Base-by-base conservation (phyloP, 306 rosid genomes). In the Inga oerstediana region DNA sequence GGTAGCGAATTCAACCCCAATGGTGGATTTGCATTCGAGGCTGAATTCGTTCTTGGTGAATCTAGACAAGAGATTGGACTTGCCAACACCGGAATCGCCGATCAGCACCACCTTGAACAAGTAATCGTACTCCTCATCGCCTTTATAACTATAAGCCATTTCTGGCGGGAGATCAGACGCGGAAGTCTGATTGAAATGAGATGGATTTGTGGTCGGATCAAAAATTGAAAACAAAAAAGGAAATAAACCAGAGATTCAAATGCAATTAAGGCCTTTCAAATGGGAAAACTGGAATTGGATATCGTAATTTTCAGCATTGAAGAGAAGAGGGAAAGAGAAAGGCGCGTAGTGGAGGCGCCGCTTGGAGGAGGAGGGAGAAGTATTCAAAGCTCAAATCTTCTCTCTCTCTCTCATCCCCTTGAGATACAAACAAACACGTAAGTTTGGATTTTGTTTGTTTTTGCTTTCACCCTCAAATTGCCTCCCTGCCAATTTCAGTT, bases 51-150 rank as follows among this genome's bases (percentile, higher is more conserved):
- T 93, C 66, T 89, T 88, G 10, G 97, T 90, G 82, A 93, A 93
- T 76, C 97, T 91, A 73, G 97, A 93, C 84, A 93, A 84, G 10
- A 93, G 94, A 64, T 93, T 93, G 43, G 97, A 91, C 73, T 93
- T 93, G 3, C 97, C 97, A 4, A 93, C 97, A 75, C 97, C 97
- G 9, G 97, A 93, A 79, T 93, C 97, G n/a, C 97, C 97, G 43
- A 93, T 93, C 80, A 93, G 86, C 35, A 93, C 97, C 73, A 93
- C 91, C 91, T 93, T 93, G 91, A 93, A 93, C 70, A 93, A 80
- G 83, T 90, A 91, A 35, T 93, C 97, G 74, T 91, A 93, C 54
- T 93, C 97, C 15, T 93, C 97, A 10, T 93, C 97, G 44, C 93
- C 91, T 81, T 93, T 91, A 77, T 93, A 93, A 41, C 90, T 92